Percentiles rank a stretch among this genome's conserved stretches.
Conservation (phyloP, 805 yeast species). For the Ogataea degrootiae region DNA sequence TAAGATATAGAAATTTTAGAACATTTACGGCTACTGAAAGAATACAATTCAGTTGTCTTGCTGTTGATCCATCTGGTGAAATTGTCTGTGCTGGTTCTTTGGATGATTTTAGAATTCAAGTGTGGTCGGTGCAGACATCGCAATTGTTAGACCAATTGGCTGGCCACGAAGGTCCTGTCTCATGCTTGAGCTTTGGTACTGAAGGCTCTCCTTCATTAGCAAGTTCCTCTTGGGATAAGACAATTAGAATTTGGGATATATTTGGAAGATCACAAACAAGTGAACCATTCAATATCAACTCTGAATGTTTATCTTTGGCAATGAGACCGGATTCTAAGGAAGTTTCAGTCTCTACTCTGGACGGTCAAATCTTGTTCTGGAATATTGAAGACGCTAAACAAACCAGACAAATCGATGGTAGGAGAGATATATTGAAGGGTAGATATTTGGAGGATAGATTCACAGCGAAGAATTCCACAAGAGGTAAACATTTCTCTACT, state of each 20-base stretch:
- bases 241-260: conserved; percentile 88
- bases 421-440: conserved; percentile 82
- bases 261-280: conserved; percentile 83
- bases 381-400: conserved; percentile 80
- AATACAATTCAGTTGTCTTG: conserved; percentile 80
- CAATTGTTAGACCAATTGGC: conserved; percentile 81
- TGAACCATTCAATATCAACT: conserved; percentile 81
- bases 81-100: conserved; percentile 91
- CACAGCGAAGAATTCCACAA: conserved; percentile 68
- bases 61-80: conserved; percentile 97
- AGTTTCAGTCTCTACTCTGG: conserved; percentile 81
- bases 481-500: conserved; percentile 80
- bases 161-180: conserved; percentile 96
- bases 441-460: conserved; percentile 80
- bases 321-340: conserved; percentile 93
- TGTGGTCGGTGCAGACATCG: conserved; percentile 97
- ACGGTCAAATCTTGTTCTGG: conserved; percentile 82
- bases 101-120: conserved; percentile 84
- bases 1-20: conserved; percentile 89
- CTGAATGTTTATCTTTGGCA: conserved; percentile 78
- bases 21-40: conserved; percentile 90
- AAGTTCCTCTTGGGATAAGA: conserved; percentile 94
- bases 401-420: conserved; percentile 77
- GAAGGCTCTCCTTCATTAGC: conserved; percentile 71
- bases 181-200: conserved; percentile 77